Evolutionary conservation across 2,329 filamentous ascomycete species (phyloP), one percentile per base, ranked within the genome.

Genomic region (Cladosporium phlei): DNA sequence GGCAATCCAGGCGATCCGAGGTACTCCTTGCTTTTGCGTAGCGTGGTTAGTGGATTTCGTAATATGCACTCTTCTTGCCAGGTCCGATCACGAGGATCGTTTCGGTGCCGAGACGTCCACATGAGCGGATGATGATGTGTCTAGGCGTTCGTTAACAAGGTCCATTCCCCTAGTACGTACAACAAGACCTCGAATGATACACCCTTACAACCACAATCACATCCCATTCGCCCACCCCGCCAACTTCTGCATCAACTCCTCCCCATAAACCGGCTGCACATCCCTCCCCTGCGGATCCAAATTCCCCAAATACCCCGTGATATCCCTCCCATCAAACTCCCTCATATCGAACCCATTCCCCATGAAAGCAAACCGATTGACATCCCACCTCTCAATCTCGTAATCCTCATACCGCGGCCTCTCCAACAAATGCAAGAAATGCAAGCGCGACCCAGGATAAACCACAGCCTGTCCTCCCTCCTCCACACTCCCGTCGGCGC

Each of bases 281-380:
- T 70, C 68, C 35, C 52, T 58, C 3, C 65, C 66, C 19, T 63
- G 56, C 7, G 59, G 59, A 52, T 70, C 61, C 48, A 69, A 47
- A 37, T 51, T 53, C 0, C 69, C 70, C 32, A 73, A 49, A 59
- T 74, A 74, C 53, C 69, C 62, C 29, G 69, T 72, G 17, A 72
- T 65, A 57, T 73, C 70, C 45, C 69, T 62, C n/a, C 69, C 70
- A 59, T 73, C 69, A 56, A 64, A 64, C 58, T 73, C 70, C 40
- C 70, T 57, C n/a, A 59, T 57, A 50, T 68, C 63, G 47, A 73
- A 74, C 1, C 71, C 68, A 56, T 69, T 70, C 1, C 69, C 69
- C 56, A 72, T 48, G 39, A 67, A 71, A 1, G 64, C 61, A 55
- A 68, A 72, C 35, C 59, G 46, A 51, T 70, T 70, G 16, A 58